Percentiles rank a stretch among this genome's conserved stretches.
phyloP scores from a whole-genome alignment of 768 basidiomycete genomes.

The Chlorophyllum brunneum region DNA sequence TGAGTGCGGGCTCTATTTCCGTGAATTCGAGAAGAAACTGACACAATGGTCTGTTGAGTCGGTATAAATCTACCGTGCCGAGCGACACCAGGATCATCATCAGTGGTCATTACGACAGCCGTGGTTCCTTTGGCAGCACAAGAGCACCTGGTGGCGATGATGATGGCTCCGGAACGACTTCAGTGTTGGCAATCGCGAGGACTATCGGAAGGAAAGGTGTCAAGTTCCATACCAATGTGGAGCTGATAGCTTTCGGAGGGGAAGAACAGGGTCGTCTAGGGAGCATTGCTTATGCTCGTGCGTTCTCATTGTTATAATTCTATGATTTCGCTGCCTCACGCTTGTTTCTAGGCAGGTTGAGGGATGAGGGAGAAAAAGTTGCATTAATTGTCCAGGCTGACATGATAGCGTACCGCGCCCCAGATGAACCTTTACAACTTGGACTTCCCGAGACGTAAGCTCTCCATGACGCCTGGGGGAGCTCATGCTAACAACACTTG shows the following conservation, averaged over 20 bases:
- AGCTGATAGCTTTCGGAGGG: slow-evolving; percentile 82
- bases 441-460: slow-evolving; percentile 71
- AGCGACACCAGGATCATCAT: slow-evolving; percentile 68
- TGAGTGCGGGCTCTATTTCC: slow-evolving; percentile 28
- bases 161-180: slow-evolving; percentile 56
- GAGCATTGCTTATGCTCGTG: slow-evolving; percentile 75
- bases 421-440: slow-evolving; percentile 77
- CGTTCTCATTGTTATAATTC: slow-evolving; percentile 22
- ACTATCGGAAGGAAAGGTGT: slow-evolving; percentile 65
- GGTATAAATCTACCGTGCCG: slow-evolving; percentile 50
- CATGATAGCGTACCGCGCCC: slow-evolving; percentile 84
- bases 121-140: slow-evolving; percentile 79
- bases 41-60: slow-evolving; percentile 30
- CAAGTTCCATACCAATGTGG: slow-evolving; percentile 71
- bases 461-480: neutral
- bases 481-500: neutral
- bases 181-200: slow-evolving; percentile 77
- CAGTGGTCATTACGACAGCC: slow-evolving; percentile 87
- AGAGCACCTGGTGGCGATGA: slow-evolving; percentile 58
- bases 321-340: neutral
- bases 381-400: slow-evolving; percentile 88
- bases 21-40: neutral
- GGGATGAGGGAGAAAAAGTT: slow-evolving; percentile 56
- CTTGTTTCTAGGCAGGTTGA: slow-evolving; percentile 47
- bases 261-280: slow-evolving; percentile 90